Conservation (phyloP, 768 basidiomycete genomes). For the Leucosporidium creatinivorum region DNA sequence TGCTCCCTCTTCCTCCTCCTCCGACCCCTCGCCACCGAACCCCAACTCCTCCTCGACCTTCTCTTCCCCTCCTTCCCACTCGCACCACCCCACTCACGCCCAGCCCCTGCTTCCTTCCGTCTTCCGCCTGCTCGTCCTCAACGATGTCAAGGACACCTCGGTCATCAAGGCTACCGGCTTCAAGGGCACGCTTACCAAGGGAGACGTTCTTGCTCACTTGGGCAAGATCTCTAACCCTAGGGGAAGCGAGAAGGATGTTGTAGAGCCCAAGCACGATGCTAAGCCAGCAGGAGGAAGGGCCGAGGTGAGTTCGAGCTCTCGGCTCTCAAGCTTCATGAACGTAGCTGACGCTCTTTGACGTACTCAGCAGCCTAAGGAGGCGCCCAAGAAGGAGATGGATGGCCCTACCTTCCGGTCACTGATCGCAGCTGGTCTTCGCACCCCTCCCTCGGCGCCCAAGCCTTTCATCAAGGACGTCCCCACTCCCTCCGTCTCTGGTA, state of each 20-base stretch:
- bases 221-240: constrained; percentile 72
- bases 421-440: constrained; percentile 21
- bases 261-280: constrained; percentile 10
- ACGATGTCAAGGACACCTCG: constrained; percentile 55
- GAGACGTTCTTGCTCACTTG: constrained; percentile 78
- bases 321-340: background rate
- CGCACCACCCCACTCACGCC: constrained; percentile 35
- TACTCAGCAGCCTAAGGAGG: constrained; percentile 1
- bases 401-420: constrained; percentile 14
- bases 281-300: too few relatives aligned
- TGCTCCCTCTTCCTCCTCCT: constrained; percentile 16
- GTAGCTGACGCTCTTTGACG: background rate
- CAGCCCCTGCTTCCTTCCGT: constrained; percentile 80
- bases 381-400: constrained; percentile 13
- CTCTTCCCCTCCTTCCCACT: constrained; percentile 26
- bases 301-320: background rate
- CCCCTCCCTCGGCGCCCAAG: background rate
- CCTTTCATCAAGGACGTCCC: constrained; percentile 1
- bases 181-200: constrained; percentile 91
- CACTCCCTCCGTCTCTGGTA: background rate
- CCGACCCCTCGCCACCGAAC: constrained; percentile 40
- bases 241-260: constrained; percentile 57
- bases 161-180: constrained; percentile 80
- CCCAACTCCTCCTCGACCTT: constrained; percentile 33
- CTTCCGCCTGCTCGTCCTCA: constrained; percentile 63